Evolutionary conservation across 139 green algal genomes (phyloP).

Genomic region (Chlorella sp.): DNA sequence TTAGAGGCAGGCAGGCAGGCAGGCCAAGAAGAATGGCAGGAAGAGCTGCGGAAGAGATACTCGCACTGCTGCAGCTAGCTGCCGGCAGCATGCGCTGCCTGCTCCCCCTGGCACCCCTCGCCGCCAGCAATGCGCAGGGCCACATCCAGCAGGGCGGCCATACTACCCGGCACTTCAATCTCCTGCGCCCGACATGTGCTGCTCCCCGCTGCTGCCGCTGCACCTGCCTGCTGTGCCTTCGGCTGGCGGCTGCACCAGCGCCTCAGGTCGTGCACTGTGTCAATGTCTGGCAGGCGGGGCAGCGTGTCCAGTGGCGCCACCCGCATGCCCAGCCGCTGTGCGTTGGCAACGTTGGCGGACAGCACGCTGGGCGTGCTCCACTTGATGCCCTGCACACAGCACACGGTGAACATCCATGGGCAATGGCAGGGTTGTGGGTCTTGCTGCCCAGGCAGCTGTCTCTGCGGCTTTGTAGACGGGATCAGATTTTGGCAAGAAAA

Average conservation of each 20-base stretch:
- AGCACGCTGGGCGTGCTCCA: constrained; percentile 67
- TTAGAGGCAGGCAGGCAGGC: too few relatives aligned
- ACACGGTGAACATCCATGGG: not conserved
- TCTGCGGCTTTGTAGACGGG: too few relatives aligned
- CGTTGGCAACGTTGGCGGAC: constrained; percentile 37
- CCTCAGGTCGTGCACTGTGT: constrained; percentile 56
- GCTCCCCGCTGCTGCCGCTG: not conserved
- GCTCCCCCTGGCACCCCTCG: too few relatives aligned
- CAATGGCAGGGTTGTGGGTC: too few relatives aligned
- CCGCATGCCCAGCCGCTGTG: constrained; percentile 36
- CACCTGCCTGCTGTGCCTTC: not conserved
- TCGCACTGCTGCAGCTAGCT: too few relatives aligned
- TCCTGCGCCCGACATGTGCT: not conserved
- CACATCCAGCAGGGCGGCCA: not conserved
- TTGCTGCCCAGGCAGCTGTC: too few relatives aligned
- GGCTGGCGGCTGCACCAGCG: constrained; percentile 38
- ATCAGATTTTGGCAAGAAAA: too few relatives aligned
- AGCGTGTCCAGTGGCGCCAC: constrained; percentile 45
- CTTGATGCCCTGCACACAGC: constrained; percentile 35
- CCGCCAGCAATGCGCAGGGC: not conserved
- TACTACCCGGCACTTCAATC: not conserved
- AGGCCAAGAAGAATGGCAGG: too few relatives aligned
- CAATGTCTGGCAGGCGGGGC: constrained; percentile 60
- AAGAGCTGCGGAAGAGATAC: too few relatives aligned
- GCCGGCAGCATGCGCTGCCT: too few relatives aligned